A percentile compares a stretch with the other conserved stretches of the same genome.
Evolutionary conservation across 495 filamentous ascomycete species (phyloP).

Genomic region (Xylaria longipes): DNA sequence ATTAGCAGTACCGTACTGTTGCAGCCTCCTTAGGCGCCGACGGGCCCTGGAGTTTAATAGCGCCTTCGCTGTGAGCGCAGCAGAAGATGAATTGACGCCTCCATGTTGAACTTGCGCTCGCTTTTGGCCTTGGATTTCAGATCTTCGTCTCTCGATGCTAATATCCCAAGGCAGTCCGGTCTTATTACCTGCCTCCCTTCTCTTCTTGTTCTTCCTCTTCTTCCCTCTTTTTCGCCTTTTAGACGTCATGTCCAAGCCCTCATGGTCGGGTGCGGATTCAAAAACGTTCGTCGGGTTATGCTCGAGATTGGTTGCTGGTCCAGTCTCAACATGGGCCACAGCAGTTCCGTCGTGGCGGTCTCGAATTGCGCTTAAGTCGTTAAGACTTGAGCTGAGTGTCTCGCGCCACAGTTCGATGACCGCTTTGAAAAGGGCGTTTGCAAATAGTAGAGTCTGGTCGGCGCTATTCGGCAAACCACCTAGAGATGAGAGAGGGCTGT

Average conservation of each 20-base stretch:
- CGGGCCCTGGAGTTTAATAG: no score
- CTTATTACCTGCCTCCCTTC: neutral
- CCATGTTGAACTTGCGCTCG: no score
- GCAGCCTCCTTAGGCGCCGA: no score
- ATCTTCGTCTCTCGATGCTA: neutral
- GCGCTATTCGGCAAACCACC: neutral
- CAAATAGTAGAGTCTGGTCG: slow-evolving; percentile 12
- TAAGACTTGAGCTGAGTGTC: neutral
- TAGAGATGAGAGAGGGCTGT: neutral
- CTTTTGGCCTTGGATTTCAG: no score
- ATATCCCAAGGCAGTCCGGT: neutral
- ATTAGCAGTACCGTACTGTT: no score
- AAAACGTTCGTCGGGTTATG: neutral
- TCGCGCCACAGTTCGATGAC: slow-evolving; percentile 22
- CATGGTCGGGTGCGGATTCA: neutral
- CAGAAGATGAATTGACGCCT: no score
- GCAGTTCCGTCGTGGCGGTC: neutral
- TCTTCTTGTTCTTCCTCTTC: neutral
- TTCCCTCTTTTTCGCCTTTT: neutral
- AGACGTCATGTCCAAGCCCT: neutral
- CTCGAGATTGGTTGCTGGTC: neutral
- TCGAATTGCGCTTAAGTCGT: neutral
- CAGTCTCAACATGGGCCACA: neutral
- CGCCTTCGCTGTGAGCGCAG: no score
- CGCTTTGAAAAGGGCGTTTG: slow-evolving; percentile 14